phyloP scores from a whole-genome alignment of 2,329 filamentous ascomycete species.

The Colletotrichum gloeosporioides region DNA sequence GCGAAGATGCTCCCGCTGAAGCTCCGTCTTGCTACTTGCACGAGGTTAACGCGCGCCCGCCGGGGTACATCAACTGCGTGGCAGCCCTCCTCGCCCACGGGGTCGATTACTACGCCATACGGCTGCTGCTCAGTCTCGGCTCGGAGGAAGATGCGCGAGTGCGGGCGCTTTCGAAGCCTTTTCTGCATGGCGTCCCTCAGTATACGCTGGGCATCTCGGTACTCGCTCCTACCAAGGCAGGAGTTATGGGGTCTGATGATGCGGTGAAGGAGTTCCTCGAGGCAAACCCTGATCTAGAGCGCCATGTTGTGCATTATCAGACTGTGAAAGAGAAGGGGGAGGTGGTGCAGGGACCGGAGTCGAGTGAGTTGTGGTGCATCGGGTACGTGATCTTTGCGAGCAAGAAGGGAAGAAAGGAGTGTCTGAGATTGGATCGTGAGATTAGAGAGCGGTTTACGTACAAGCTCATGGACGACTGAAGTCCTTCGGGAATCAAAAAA shows the following conservation, averaged over 20 bases:
- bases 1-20: neutral
- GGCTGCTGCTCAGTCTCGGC: constrained; percentile 26
- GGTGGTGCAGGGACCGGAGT: constrained; percentile 16
- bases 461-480: neutral
- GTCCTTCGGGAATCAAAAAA: neutral
- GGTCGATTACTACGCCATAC: constrained; percentile 34
- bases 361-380: constrained; percentile 21
- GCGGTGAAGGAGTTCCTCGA: constrained; percentile 3
- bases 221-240: constrained; percentile 10
- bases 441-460: constrained; percentile 11
- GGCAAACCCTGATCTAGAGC: neutral
- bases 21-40: constrained; percentile 28
- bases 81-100: constrained; percentile 30
- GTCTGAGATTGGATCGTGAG: neutral
- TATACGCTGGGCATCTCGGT: constrained; percentile 22
- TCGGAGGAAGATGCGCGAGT: constrained; percentile 11
- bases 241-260: constrained; percentile 18
- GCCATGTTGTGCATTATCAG: constrained; percentile 19
- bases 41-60: constrained; percentile 34
- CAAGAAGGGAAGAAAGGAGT: constrained; percentile 6
- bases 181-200: constrained; percentile 19
- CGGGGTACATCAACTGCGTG: constrained; percentile 28
- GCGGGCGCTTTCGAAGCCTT: constrained; percentile 25
- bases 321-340: constrained; percentile 15
- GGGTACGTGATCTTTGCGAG: constrained; percentile 13